phyloP scores from a whole-genome alignment of 2,329 filamentous ascomycete species.

The Trichoderma breve region DNA sequence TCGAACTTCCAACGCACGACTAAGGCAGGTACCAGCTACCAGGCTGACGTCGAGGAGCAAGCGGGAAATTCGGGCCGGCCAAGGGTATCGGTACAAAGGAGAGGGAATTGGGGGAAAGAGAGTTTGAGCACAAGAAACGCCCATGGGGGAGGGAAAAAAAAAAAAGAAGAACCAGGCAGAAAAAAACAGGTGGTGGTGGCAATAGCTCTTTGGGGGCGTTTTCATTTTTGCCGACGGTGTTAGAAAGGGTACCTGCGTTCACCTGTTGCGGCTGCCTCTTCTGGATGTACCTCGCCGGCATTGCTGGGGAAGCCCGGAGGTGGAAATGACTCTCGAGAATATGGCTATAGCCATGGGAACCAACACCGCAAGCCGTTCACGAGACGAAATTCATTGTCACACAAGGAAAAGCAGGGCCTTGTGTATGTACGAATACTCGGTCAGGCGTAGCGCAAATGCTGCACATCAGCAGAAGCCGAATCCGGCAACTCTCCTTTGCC shows the following conservation, averaged over 20 bases:
- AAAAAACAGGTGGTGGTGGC: not conserved
- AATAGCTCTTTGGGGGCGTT: not conserved
- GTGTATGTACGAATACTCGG: not conserved
- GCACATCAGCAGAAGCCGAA: not conserved
- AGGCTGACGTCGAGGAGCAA: not conserved
- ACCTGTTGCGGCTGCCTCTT: not conserved
- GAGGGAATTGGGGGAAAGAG: not conserved
- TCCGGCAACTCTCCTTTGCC: not conserved
- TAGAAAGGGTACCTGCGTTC: not conserved
- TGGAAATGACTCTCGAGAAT: not conserved
- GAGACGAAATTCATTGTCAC: not conserved
- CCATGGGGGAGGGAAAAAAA: not conserved
- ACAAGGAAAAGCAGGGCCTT: not conserved
- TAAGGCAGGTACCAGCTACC: not conserved
- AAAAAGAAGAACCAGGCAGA: not conserved
- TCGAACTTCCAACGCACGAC: not conserved
- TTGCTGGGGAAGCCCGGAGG: not conserved
- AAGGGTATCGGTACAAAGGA: not conserved
- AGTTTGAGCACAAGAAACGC: not conserved
- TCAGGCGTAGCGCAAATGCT: not conserved
- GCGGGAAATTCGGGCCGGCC: not conserved
- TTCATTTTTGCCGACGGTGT: slow-evolving; percentile 1
- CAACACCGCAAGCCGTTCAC: not conserved
- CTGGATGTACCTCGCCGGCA: not conserved
- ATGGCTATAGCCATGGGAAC: not conserved